Base-by-base conservation (phyloP, 495 filamentous ascomycete genomes). In the Ramalina peruviana region DNA sequence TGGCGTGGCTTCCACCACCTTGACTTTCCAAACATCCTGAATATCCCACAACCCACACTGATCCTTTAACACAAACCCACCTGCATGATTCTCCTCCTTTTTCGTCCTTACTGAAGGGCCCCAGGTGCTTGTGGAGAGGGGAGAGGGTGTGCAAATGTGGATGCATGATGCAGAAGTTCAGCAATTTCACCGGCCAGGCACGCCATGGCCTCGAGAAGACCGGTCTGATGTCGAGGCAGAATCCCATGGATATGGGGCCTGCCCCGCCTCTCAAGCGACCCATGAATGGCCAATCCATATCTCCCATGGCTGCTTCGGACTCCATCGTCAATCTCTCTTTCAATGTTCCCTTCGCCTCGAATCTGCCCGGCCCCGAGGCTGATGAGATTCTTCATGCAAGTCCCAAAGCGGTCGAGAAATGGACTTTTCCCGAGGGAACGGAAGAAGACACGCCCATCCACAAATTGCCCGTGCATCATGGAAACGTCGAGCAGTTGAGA, bases 201-300 rank as follows among this genome's bases (percentile, higher is more conserved):
- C 84, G 88, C 72, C 86, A 93, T 80, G 89, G 87, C 75, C 85
- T 83, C 75, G 86, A 93, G 71, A 80, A 85, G 74, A 82, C 85
- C 51, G 76, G 70, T 61, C 86, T 86, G 72, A 86, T 86, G 76
- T 82, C 80, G 52, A 71, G 79, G 61, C 79, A 81, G 60, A 80
- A 82, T 59, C 54, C 46, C 13, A 78, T 81, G 70, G 82, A 86
- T 58, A 81, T 89, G 76, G 69, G 71, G 48, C 65, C 72, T 54
- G 72, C 82, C 62, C 76, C 72, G 54, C 77, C 67, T 69, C 79
- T 71, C 66, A 85, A 78, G 74, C 86, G 79, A 62, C 77, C 74
- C 52, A 56, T 71, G 52, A 79, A 81, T 63, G 77, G 73, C 47
- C 72, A 78, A 53, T 75, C 81, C 19, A 73, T 82, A 65, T 75